Evolutionary conservation across 192 early-diverging fungal species (phyloP).

Genomic region (Gorgonomyces haynaldii): DNA sequence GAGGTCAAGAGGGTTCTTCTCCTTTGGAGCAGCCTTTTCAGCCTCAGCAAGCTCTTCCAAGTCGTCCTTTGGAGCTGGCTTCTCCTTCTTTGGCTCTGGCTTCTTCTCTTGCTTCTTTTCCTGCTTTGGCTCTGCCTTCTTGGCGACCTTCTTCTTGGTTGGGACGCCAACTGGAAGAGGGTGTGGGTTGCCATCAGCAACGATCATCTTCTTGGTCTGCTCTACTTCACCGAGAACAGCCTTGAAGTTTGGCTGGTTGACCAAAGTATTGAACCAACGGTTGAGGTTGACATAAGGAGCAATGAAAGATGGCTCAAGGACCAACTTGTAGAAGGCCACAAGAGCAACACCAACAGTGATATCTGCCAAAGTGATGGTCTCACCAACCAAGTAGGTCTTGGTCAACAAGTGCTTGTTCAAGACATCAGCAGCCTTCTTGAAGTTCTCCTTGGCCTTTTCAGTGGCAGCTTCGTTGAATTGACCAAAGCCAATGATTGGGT

Average conservation of each 20-base stretch:
- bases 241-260: conserved; percentile 78
- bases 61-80: conserved; percentile 44
- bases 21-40: conserved; percentile 66
- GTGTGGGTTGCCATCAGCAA: conserved; percentile 16
- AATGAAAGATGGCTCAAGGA: conserved; percentile 71
- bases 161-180: neutral
- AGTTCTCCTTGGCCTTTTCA: conserved; percentile 58
- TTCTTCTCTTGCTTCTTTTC: conserved; percentile 36
- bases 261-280: conserved; percentile 83
- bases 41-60: conserved; percentile 52
- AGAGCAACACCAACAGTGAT: conserved; percentile 56
- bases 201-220: conserved; percentile 48
- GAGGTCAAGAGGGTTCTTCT: conserved; percentile 80
- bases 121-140: conserved; percentile 33
- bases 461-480: conserved; percentile 39
- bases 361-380: conserved; percentile 85
- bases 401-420: conserved; percentile 69
- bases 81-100: conserved; percentile 31
- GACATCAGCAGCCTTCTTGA: conserved; percentile 47
- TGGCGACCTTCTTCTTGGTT: conserved; percentile 23
- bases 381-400: conserved; percentile 91
- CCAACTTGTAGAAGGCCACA: conserved; percentile 37
- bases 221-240: conserved; percentile 59
- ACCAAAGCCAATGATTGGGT: conserved; percentile 35
- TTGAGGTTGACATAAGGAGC: conserved; percentile 74